Base-by-base conservation (phyloP, 169 alveolate genomes). In the Perkinsus chesapeaki region DNA sequence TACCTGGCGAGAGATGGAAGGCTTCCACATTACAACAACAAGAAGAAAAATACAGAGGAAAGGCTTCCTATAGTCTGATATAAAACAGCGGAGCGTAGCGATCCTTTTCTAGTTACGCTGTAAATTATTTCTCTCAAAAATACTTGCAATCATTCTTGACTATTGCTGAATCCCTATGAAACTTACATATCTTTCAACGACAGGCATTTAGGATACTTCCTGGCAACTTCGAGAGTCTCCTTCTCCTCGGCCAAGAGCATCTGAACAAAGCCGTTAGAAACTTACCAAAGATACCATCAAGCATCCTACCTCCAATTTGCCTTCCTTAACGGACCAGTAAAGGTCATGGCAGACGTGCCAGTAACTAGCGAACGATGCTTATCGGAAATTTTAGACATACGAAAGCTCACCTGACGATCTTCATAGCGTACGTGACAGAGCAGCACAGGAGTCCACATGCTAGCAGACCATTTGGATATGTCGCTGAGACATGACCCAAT, bases 291-390 rank as follows among this genome's bases (percentile, higher is more conserved):
- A n/a, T n/a, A n/a, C n/a, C n/a, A n/a, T n/a, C 82, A 34, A 23
- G 7, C 7, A 23, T 60, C 12, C 82, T 60, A 60, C 82, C 91
- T 92, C 93, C 31, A 93, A 93, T 36, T 92, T 93, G 34, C 82
- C 48, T 27, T 92, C 36, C 93, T 97, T 94, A 39, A 94, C 94
- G 31, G 82, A 60, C 82, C 82, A 60, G 82, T 20, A 60, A 5
- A 60, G 82, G 92, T 96, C 97, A 91, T 96, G 97, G 95, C 96
- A 95, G 27, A 96, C 96, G 92, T 96, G 97, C 95, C 91, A 94
- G 93, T 36, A 94, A 94, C 91, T 92, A 91, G 47, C 93, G 38
- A 39, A 92, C 91, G 27, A 94, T 39, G 34, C 92, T 39, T 16
- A 91, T 43, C 27, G 94, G 93, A 39, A 93, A 94, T 12, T 91